These are phyloP conservation scores for Nothophaeocryptopus gaeumannii DNA, from an alignment of 2,329 filamentous ascomycete genomes.

Conservation along the genomic window DNA sequence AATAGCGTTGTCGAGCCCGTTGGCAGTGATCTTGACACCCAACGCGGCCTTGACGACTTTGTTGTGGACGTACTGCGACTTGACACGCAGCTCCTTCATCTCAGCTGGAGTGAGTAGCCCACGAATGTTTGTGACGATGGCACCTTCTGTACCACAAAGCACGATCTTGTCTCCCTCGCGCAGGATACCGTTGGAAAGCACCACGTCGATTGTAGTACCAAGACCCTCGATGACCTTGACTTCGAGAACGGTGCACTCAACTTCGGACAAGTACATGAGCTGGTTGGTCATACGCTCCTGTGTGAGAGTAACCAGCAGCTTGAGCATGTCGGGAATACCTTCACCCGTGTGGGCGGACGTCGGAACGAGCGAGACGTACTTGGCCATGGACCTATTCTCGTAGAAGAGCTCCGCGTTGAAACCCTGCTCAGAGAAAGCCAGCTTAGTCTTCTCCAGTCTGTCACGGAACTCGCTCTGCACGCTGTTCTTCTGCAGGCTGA, in stretches of 20 bases:
- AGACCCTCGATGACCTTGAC: constrained; percentile 99
- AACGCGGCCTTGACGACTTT: constrained; percentile 98
- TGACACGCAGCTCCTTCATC: constrained; percentile 89
- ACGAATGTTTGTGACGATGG: constrained; percentile 91
- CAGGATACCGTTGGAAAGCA: constrained; percentile 92
- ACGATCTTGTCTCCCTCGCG: constrained; percentile 93
- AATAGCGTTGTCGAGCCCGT: constrained; percentile 92
- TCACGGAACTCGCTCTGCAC: constrained; percentile 94
- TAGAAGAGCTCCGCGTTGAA: constrained; percentile 98
- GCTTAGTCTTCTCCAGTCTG: constrained; percentile 83
- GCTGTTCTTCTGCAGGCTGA: constrained; percentile 84
- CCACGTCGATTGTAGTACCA: constrained; percentile 96
- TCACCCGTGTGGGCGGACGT: constrained; percentile 98
- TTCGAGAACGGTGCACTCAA: constrained; percentile 95
- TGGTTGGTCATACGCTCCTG: constrained; percentile 97
- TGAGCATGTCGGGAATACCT: constrained; percentile 97
- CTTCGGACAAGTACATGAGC: constrained; percentile 97
- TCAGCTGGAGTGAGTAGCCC: constrained; percentile 90
- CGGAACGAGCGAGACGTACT: constrained; percentile 90
- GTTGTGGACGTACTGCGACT: constrained; percentile 96
- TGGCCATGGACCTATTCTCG: constrained; percentile 96
- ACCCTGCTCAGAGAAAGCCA: constrained; percentile 91
- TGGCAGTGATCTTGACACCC: constrained; percentile 97
- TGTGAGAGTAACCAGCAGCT: constrained; percentile 85
- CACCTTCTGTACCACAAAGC: constrained; percentile 92